These are phyloP conservation scores for Ploettnerulaceae sp. DNA, from an alignment of 2,329 filamentous ascomycete genomes.

Conservation along the genomic window DNA sequence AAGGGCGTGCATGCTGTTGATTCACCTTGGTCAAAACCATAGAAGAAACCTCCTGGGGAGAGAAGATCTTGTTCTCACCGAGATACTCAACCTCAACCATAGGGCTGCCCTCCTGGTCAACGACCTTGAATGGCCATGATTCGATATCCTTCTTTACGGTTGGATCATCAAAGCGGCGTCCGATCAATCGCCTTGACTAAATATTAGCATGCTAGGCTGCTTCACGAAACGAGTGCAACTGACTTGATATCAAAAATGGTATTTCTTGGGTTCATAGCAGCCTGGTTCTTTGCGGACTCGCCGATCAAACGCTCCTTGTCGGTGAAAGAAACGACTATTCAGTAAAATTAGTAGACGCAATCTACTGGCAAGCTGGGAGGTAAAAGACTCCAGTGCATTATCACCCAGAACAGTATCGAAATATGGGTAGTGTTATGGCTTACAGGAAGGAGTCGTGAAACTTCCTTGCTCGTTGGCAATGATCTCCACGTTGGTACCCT, in stretches of 20 bases:
- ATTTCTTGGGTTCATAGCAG: slow-evolving; percentile 97
- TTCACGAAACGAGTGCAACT: slow-evolving; percentile 36
- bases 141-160: slow-evolving; percentile 97
- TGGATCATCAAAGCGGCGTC: slow-evolving; percentile 89
- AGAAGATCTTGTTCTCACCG: slow-evolving; percentile 91
- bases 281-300: slow-evolving; percentile 99
- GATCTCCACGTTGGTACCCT: slow-evolving; percentile 99
- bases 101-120: slow-evolving; percentile 83
- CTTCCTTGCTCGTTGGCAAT: slow-evolving; percentile 37
- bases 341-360: too few relatives aligned
- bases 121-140: slow-evolving; percentile 98
- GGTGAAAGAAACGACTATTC: too few relatives aligned
- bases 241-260: slow-evolving; percentile 99
- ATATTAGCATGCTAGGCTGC: slow-evolving; percentile 16
- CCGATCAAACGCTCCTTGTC: slow-evolving; percentile 98
- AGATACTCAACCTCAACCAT: slow-evolving; percentile 94
- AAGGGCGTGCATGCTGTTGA: background rate
- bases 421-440: too few relatives aligned
- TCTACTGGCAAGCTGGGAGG: too few relatives aligned
- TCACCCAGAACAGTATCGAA: too few relatives aligned
- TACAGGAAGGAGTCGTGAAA: background rate
- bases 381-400: slow-evolving; percentile 51
- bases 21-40: slow-evolving; percentile 97
- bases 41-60: slow-evolving; percentile 96
- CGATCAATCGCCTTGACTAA: slow-evolving; percentile 79